Percentiles rank a stretch among this genome's conserved stretches.
Conservation (phyloP, 1,284 basidiomycete genomes). For the Cryptococcus sp. region DNA sequence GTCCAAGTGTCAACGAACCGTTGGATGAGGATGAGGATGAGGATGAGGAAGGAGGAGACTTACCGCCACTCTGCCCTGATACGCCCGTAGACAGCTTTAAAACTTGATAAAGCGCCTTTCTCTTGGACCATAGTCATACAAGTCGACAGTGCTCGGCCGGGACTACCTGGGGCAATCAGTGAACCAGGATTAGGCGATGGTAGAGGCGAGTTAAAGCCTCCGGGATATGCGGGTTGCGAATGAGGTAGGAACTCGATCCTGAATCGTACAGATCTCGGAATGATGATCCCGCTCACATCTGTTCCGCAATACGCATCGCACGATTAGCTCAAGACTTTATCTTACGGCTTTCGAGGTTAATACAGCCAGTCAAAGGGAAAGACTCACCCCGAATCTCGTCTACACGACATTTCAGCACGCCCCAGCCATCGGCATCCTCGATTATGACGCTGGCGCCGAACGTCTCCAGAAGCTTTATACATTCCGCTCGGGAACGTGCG, state of each 20-base stretch:
- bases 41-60: slow-evolving; percentile 4
- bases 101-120: slow-evolving; percentile 81
- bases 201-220: slow-evolving; percentile 41
- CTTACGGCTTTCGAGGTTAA: slow-evolving; percentile 3
- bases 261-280: slow-evolving; percentile 68
- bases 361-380: background rate
- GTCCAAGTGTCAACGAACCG: background rate
- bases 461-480: slow-evolving; percentile 65
- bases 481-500: slow-evolving; percentile 64
- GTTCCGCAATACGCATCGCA: background rate
- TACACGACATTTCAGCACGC: slow-evolving; percentile 65
- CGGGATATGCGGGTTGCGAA: slow-evolving; percentile 50
- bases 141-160: slow-evolving; percentile 54
- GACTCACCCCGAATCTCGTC: slow-evolving; percentile 58
- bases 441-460: slow-evolving; percentile 68
- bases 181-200: slow-evolving; percentile 8
- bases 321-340: background rate
- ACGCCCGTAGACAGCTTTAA: slow-evolving; percentile 70
- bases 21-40: no score
- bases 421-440: slow-evolving; percentile 63
- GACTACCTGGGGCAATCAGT: background rate
- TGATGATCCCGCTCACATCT: slow-evolving; percentile 59
- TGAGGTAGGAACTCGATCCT: slow-evolving; percentile 67
- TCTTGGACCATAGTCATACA: slow-evolving; percentile 75
- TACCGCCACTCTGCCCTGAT: slow-evolving; percentile 72